Evolutionary conservation across 352 stramenopile genomes (phyloP).

Genomic region (Pythium utonaiense): DNA sequence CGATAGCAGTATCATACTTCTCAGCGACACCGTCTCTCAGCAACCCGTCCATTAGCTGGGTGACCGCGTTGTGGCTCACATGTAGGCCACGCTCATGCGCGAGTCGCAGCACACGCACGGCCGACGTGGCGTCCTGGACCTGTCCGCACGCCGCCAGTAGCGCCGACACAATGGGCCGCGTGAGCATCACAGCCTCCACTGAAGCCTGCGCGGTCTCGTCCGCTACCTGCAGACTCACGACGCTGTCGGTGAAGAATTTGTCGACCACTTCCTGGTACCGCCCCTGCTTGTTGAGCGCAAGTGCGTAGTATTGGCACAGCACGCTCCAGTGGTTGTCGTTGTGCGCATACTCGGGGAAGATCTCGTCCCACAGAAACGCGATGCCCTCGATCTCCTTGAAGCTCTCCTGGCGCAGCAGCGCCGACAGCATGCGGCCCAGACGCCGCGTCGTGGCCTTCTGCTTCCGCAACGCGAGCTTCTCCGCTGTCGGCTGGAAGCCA

Average conservation of each 20-base stretch:
- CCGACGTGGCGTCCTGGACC: constrained; percentile 11
- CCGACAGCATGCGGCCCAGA: constrained; percentile 19
- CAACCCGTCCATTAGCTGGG: constrained; percentile 53
- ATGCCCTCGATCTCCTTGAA: constrained; percentile 27
- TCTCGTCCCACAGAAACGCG: constrained; percentile 27
- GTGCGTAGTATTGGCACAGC: constrained; percentile 25
- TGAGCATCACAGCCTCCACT: constrained; percentile 11
- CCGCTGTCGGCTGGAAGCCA: background rate
- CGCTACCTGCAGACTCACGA: constrained; percentile 6
- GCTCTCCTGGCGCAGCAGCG: constrained; percentile 12
- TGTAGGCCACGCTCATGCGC: constrained; percentile 8
- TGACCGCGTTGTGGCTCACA: constrained; percentile 32
- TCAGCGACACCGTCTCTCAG: constrained; percentile 45
- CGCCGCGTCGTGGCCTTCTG: constrained; percentile 15
- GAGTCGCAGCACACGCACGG: constrained; percentile 15
- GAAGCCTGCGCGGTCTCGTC: background rate
- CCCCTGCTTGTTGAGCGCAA: constrained; percentile 27
- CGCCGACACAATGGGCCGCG: constrained; percentile 14
- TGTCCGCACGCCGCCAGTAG: constrained; percentile 23
- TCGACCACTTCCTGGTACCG: constrained; percentile 27
- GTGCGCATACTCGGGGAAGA: constrained; percentile 21
- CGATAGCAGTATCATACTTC: constrained; percentile 46
- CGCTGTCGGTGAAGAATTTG: constrained; percentile 22
- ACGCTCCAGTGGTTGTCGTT: constrained; percentile 27
- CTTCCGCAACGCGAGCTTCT: background rate